Evolutionary conservation across 208 protist genomes (phyloP), one percentile per base, ranked within the genome.

Genomic region (Crithidia expoeki): DNA sequence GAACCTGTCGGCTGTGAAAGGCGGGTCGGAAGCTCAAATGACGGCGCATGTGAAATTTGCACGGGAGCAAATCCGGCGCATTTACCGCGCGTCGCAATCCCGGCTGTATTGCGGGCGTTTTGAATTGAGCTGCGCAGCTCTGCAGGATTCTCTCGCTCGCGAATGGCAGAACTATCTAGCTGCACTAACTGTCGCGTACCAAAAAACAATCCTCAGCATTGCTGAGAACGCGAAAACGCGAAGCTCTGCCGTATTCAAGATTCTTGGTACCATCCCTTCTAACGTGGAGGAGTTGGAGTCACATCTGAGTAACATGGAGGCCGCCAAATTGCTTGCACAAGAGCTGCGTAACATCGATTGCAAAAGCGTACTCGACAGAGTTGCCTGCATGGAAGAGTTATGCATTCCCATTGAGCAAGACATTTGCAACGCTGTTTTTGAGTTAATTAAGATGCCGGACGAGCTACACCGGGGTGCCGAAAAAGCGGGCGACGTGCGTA

Each of bases 251-350:
- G 52, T 82, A 33, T 80, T 86, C 6, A 44, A 79, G 32, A 59
- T 66, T 32, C 74, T 96, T 27, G 51, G 74, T 25, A 66, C 59
- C 32, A 67, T 76, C 2, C 92, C 92, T 12, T 72, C 74, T 21
- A 88, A 75, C 47, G 92, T 94, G 30, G 74, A 80, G 25, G 87
- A 96, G 51, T 69, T 96, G n/a, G 89, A 94, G 68, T 53, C 82
- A 23, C 83, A 86, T 50, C 57, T 79, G 12, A 67, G 28, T 28
- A 73, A 76, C 30, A 82, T 82, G 10, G 70, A 76, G 30, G 72
- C 70, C 46, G 80, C 87, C n/a, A 79, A 76, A 50, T 11, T 9
- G 21, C 67, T 93, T 16, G 73, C 84, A 12, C 53, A 80, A 9
- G 63, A 81, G n/a, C 47, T 96, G 23, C 50, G 80, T 46, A 63